Base-by-base conservation (phyloP, 176 grass and related monocot genomes). In the Melocanna baccifera region DNA sequence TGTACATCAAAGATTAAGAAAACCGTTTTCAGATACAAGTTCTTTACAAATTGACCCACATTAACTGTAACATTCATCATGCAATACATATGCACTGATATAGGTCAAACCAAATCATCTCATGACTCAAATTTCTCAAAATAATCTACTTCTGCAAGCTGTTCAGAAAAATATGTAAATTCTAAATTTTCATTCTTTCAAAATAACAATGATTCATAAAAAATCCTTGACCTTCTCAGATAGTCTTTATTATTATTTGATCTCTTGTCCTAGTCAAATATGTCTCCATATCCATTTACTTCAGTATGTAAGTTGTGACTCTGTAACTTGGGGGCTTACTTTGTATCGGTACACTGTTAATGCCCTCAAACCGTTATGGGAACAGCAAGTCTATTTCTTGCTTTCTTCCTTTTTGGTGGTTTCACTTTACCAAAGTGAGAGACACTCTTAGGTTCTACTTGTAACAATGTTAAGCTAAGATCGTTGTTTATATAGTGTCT, bases 271-370 rank as follows among this genome's bases (percentile, higher is more conserved):
- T 75, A 50, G 50, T 89, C 83, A 85, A 63, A 52, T 85, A 41
- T 78, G 66, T 83, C 65, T 63, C 16, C 45, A 62, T 51, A 78
- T 76, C 71, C 72, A 86, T 81, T 77, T 86, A 83, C 47, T 41
- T 78, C 78, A 45, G 65, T 26, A 82, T 86, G 57, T 61, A 61
- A 26, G 23, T 61, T 6, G 56, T 71, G 66, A 53, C 46, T 70
- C 29, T 57, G 57, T 64, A 84, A 80, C 62, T 85, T 80, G 51
- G 37, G 5, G 37, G 19, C 5, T 85, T 84, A 59, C 46, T 57
- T 80, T 81, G 50, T 36, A n/a, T 46, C 32, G n/a, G 30, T 80
- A 81, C 75, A 37, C 69, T 29, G 61, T 53, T 79, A 73, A 48
- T 53, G 69, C 26, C 10, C 58, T 46, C 52, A 20, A 30, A 57